Evolutionary conservation across 768 basidiomycete species (phyloP).

Genomic region (Podaxis sp.): DNA sequence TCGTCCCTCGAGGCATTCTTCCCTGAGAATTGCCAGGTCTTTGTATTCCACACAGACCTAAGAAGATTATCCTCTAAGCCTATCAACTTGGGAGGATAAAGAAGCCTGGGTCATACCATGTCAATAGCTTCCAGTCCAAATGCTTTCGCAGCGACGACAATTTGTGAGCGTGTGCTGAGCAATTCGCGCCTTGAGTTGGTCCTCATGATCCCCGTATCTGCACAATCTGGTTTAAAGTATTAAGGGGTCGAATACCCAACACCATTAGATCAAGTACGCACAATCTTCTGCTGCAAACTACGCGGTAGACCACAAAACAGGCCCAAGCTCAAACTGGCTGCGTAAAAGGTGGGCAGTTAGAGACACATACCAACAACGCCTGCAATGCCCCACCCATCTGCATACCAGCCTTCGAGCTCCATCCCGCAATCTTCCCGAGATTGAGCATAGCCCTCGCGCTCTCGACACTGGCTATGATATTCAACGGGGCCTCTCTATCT

Average conservation of each 20-base stretch:
- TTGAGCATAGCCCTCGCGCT: slow-evolving; percentile 73
- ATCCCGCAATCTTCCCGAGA: slow-evolving; percentile 67
- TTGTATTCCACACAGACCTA: slow-evolving; percentile 91
- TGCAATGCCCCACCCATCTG: slow-evolving; percentile 52
- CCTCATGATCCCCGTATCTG: slow-evolving; percentile 81
- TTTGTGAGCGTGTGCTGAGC: slow-evolving; percentile 78
- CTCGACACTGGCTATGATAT: slow-evolving; percentile 82
- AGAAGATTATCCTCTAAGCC: not conserved
- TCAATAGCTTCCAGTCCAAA: slow-evolving; percentile 86
- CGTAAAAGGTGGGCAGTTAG: not conserved
- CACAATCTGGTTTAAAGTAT: slow-evolving; percentile 62
- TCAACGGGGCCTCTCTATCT: slow-evolving; percentile 35
- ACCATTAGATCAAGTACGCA: slow-evolving; percentile 32
- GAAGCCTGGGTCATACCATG: slow-evolving; percentile 53
- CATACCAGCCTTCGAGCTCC: slow-evolving; percentile 54
- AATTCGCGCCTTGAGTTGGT: slow-evolving; percentile 75
- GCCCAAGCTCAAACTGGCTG: not conserved
- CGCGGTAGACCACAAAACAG: not conserved
- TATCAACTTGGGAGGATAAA: not conserved
- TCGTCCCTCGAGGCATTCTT: slow-evolving; percentile 80
- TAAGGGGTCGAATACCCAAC: not conserved
- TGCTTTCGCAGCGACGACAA: slow-evolving; percentile 82
- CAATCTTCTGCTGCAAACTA: slow-evolving; percentile 97
- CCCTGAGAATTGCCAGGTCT: slow-evolving; percentile 59
- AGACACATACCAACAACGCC: slow-evolving; percentile 61